These are phyloP conservation scores for Zasmidium cellare DNA, from an alignment of 2,329 filamentous ascomycete genomes.

Conservation along the genomic window DNA sequence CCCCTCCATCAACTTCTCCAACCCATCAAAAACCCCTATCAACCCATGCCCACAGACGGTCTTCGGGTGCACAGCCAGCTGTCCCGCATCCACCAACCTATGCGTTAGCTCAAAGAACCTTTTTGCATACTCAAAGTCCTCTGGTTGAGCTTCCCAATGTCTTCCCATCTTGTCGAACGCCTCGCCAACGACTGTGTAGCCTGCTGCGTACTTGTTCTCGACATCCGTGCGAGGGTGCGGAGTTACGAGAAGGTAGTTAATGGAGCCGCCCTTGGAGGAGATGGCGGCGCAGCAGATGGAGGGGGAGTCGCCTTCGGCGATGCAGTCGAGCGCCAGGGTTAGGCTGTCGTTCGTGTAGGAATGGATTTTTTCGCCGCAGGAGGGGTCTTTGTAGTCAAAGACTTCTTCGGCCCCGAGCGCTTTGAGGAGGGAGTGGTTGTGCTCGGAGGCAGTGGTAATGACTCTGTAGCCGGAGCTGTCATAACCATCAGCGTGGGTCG, in stretches of 20 bases:
- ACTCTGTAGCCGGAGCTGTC: constrained; percentile 43
- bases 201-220: constrained; percentile 43
- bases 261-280: constrained; percentile 32
- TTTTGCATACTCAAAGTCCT: constrained; percentile 45
- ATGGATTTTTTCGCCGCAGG: constrained; percentile 47
- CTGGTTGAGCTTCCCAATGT: constrained; percentile 33
- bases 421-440: constrained; percentile 51
- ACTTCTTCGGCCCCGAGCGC: constrained; percentile 49
- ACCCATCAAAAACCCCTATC: constrained; percentile 45
- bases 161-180: constrained; percentile 35
- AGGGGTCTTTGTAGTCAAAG: constrained; percentile 53
- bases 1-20: constrained; percentile 45
- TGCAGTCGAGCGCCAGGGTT: constrained; percentile 51
- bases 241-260: constrained; percentile 40
- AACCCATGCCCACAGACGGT: constrained; percentile 46
- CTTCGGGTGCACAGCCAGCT: constrained; percentile 45
- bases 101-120: constrained; percentile 43
- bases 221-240: constrained; percentile 45
- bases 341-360: constrained; percentile 47
- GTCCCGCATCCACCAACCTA: constrained; percentile 43
- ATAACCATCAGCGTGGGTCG: too few relatives aligned
- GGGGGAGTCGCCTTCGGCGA: constrained; percentile 41
- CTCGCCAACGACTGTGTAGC: constrained; percentile 46
- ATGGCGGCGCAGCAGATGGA: constrained; percentile 46
- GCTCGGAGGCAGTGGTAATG: constrained; percentile 48